Base-by-base conservation (phyloP, 768 basidiomycete genomes). In the Pleurotus djamor region DNA sequence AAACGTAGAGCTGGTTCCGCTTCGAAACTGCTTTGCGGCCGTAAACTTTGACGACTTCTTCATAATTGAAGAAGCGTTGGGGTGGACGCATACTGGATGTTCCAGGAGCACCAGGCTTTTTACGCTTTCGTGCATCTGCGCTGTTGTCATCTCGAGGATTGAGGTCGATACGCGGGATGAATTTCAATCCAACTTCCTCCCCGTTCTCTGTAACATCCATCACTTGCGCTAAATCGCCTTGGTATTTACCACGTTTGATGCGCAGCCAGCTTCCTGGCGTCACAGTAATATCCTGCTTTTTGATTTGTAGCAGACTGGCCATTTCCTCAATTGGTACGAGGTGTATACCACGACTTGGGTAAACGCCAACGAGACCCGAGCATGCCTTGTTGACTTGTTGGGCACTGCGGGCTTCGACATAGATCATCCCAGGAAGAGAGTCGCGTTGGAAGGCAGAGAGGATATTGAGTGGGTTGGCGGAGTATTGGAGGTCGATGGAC, bases 241-340 rank as follows among this genome's bases (percentile, higher is more conserved):
- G 83, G 69, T 99, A 97, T 68, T 91, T 96, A 48, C 96, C 96
- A 41, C 95, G 87, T 67, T 87, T 89, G 69, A 98, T 87, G 52
- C 97, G 92, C 6, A 98, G 94, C 97, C 97, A 99, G 65, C 86
- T 91, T 16, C 94, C 94, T 0, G 88, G 87, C 14, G 84, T 84
- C 44, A 98, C 83, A 0, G 90, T 89, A 48, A 89, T 75, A 62
- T 95, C 93, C 69, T 95, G 91, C 76, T 96, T 96, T 79, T 96
- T 98, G 67, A 97, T 97, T 69, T 93, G 92, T 64, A 98, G 81
- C 38, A 98, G 77, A 60, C 92, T 93, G 14, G 97, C 94, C 96
- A 98, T 98, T 77, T 99, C 97, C 67, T 96, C 92, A 60, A 98
- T 94, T 5, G 95, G 95, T 0, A 98, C 95, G 36, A 97, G 83